phyloP scores from a whole-genome alignment of 192 early-diverging fungal genomes.

The Dimargaris verticillata region DNA sequence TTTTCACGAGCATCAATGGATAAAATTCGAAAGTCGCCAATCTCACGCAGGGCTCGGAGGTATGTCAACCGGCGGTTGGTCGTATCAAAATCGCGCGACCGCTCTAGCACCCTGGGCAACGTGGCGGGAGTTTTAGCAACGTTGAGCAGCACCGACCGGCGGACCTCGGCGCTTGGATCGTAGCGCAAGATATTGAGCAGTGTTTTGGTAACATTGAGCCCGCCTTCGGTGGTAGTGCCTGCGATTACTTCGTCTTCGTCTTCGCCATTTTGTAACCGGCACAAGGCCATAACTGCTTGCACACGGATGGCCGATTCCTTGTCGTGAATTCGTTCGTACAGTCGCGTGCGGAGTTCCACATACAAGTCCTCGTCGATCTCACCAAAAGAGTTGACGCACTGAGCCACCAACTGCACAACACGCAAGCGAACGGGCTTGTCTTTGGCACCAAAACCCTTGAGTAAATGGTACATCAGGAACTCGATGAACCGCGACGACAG shows the following conservation, averaged over 20 bases:
- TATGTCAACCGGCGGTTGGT: constrained; percentile 57
- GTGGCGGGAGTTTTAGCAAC: constrained; percentile 44
- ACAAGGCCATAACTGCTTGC: constrained; percentile 60
- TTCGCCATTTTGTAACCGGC: constrained; percentile 53
- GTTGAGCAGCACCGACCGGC: constrained; percentile 62
- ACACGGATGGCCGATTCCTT: constrained; percentile 64
- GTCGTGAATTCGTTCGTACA: constrained; percentile 58
- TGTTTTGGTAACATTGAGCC: constrained; percentile 39
- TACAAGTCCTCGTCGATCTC: constrained; percentile 72
- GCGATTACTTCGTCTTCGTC: constrained; percentile 27
- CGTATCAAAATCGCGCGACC: constrained; percentile 60
- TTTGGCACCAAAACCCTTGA: constrained; percentile 64
- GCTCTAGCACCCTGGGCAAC: constrained; percentile 50
- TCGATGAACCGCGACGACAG: constrained; percentile 55
- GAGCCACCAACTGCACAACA: constrained; percentile 58
- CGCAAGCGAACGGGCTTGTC: constrained; percentile 60
- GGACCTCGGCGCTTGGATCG: constrained; percentile 70
- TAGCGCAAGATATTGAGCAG: constrained; percentile 46
- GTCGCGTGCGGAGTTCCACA: constrained; percentile 40
- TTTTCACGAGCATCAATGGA: constrained; percentile 50
- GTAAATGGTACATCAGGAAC: constrained; percentile 44
- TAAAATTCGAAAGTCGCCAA: constrained; percentile 48
- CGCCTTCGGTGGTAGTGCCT: constrained; percentile 20
- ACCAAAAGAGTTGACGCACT: constrained; percentile 50
- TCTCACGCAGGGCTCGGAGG: constrained; percentile 45